Evolutionary conservation across 2,329 filamentous ascomycete genomes (phyloP), one percentile per base, ranked within the genome.

Genomic region (Microcyclospora tardicrescens): DNA sequence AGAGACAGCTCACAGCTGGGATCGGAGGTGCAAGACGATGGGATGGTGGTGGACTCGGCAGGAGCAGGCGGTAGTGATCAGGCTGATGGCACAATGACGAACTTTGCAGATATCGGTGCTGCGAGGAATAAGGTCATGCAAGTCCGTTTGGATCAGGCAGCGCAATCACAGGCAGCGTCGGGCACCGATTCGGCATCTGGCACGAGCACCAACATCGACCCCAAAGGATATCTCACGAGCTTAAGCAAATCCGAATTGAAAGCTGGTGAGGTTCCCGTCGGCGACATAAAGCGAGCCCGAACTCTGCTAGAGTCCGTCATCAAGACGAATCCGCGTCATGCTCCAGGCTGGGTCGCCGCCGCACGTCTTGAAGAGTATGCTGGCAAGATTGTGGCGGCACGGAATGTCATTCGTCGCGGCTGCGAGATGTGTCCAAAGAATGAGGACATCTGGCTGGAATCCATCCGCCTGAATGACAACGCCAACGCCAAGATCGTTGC

Each of bases 401-500:
- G 89, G 40, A 91, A 82, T 51, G 74, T 93, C 29, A 94, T 98
- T 43, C 78, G 84, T 2, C 76, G 84, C 52, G 93, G 89, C 1
- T 94, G 86, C 56, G 79, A 89, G 48, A 76, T 87, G 52, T 96
- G 89, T 51, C 91, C 89, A 0, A 91, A 89, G 62, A 94, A 81
- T 47, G 86, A 95, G 60, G 91, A 95, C 57, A 84, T 81, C 5
- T 98, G 93, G 93, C 66, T 96, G 31, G 91, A 98, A 60, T 93
- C 89, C 39, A 96, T 98, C 48, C 77, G 87, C 38, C 68, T 98
- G 2, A 94, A 95, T 59, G 85, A 94, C 54, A 78, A 80, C 16
- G 80, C 85, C 38, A 98, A 96, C 53, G 87, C 89, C 40, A 96
- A 94, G 63, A 79, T 98, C 44, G 94, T 98, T 48, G 91, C 87